A percentile compares a stretch with the other conserved stretches of the same genome.
Conservation (phyloP, 2,329 filamentous ascomycete genomes). For the Penicillium sp. region DNA sequence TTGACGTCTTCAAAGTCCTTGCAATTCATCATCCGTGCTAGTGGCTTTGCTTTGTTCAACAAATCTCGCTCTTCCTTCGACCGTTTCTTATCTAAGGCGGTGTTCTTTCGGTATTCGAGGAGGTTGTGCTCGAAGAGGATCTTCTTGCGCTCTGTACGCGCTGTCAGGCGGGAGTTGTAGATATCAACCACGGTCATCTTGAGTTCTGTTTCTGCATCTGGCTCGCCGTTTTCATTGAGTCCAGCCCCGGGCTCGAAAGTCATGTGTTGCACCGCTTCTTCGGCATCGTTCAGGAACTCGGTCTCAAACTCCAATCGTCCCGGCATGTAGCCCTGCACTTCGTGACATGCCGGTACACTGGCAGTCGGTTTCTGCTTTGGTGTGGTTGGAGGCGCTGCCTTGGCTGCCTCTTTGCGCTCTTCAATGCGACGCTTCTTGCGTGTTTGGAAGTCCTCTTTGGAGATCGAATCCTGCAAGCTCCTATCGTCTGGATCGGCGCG, state of each 20-base stretch:
- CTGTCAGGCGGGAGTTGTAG: constrained; percentile 88
- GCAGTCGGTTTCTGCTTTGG: constrained; percentile 96
- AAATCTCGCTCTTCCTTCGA: constrained; percentile 94
- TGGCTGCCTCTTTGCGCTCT: constrained; percentile 80
- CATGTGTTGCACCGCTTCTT: constrained; percentile 98
- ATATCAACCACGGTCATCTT: constrained; percentile 99
- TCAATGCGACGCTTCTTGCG: constrained; percentile 93
- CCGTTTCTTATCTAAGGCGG: constrained; percentile 84
- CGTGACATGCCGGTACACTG: constrained; percentile 92
- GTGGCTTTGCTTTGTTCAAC: constrained; percentile 90
- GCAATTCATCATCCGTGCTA: constrained; percentile 94
- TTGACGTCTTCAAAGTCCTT: constrained; percentile 84
- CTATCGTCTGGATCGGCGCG: constrained; percentile 80
- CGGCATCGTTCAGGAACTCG: constrained; percentile 94
- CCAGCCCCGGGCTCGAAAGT: constrained; percentile 96
- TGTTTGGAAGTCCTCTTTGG: constrained; percentile 88
- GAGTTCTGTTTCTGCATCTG: constrained; percentile 94
- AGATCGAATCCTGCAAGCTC: constrained; percentile 72
- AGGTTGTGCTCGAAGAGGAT: constrained; percentile 94
- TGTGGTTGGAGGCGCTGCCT: constrained; percentile 75
- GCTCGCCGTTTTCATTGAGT: constrained; percentile 79
- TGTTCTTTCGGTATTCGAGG: constrained; percentile 90
- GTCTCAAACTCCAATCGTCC: constrained; percentile 96
- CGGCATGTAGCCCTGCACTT: constrained; percentile 98
- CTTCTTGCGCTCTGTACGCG: constrained; percentile 90